phyloP scores from a whole-genome alignment of 768 basidiomycete genomes.

The Lactifluus subvellereus region DNA sequence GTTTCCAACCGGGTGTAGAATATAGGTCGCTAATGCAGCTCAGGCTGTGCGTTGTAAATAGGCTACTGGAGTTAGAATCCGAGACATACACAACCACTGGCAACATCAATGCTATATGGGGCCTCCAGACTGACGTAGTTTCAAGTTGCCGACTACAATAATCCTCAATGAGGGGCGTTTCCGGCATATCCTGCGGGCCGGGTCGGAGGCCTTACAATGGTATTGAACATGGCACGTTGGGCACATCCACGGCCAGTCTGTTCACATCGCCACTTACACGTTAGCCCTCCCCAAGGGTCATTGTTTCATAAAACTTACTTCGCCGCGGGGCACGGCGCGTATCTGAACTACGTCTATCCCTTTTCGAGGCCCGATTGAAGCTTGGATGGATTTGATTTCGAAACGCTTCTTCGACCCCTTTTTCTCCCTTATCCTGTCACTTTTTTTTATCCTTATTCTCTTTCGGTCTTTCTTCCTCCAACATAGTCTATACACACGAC shows the following conservation, averaged over 20 bases:
- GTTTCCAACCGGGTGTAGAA: too few species aligned
- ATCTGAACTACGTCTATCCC: not conserved
- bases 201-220: too few species aligned
- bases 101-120: too few species aligned
- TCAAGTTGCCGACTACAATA: too few species aligned
- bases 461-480: not conserved
- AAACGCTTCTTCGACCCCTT: not conserved
- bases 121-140: too few species aligned
- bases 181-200: too few species aligned
- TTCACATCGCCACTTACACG: not conserved
- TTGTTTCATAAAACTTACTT: not conserved
- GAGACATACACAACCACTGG: too few species aligned
- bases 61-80: too few species aligned
- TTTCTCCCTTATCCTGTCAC: not conserved
- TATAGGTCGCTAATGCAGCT: too few species aligned
- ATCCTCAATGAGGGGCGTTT: too few species aligned
- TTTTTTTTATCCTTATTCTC: slow-evolving; percentile 7
- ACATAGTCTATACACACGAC: slow-evolving; percentile 10
- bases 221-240: not conserved
- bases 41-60: too few species aligned
- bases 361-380: not conserved
- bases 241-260: too few species aligned
- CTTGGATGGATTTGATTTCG: not conserved
- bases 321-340: not conserved
- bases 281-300: not conserved